Conservation (phyloP, 495 filamentous ascomycete genomes). For the Xylaria nigripes region DNA sequence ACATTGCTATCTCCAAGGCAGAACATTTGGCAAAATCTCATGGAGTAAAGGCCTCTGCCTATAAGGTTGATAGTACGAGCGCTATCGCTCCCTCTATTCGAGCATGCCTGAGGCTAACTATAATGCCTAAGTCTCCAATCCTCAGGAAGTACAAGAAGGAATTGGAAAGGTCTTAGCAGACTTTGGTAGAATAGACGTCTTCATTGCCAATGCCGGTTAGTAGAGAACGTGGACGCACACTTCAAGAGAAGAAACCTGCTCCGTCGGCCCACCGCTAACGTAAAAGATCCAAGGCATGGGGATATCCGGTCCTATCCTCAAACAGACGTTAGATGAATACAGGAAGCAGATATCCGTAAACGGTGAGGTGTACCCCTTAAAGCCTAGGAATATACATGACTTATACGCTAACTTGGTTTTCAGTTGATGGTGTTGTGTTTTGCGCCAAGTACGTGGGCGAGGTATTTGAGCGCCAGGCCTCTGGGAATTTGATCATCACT, state of each 20-base stretch:
- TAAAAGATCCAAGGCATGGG: constrained; percentile 34
- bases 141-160: constrained; percentile 36
- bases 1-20: constrained; percentile 40
- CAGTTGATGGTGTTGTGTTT: constrained; percentile 48
- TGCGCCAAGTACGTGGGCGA: constrained; percentile 43
- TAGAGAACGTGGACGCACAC: background rate
- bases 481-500: constrained; percentile 36
- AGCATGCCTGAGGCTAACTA: background rate
- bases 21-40: constrained; percentile 41
- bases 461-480: constrained; percentile 37
- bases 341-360: constrained; percentile 34
- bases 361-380: constrained; percentile 14
- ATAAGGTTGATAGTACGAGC: constrained; percentile 47
- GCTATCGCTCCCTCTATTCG: background rate
- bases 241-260: background rate
- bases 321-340: constrained; percentile 42
- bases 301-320: constrained; percentile 42
- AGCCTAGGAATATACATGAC: constrained; percentile 13
- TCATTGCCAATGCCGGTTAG: constrained; percentile 31
- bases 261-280: background rate
- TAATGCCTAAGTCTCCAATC: constrained; percentile 40
- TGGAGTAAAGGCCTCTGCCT: constrained; percentile 48
- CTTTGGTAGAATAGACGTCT: constrained; percentile 37
- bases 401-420: constrained; percentile 24
- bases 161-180: constrained; percentile 36